These are phyloP conservation scores for Annulohypoxylon stygium DNA, from an alignment of 495 filamentous ascomycete species.

Conservation along the genomic window DNA sequence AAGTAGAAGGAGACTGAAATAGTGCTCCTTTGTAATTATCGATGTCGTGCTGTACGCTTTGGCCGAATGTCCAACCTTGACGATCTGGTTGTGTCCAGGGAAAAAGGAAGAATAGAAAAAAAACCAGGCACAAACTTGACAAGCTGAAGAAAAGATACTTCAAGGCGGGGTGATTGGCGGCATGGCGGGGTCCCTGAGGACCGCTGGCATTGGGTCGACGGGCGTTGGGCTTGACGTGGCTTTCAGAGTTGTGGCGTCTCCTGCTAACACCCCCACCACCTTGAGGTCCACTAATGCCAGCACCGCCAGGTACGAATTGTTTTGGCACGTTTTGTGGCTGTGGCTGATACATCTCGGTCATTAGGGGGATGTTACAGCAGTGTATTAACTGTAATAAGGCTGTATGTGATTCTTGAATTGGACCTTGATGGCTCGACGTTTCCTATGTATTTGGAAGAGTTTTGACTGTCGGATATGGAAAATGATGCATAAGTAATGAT, in stretches of 20 bases:
- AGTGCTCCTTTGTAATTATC: slow-evolving; percentile 49
- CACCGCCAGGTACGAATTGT: slow-evolving; percentile 9
- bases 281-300: not conserved
- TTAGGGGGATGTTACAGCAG: not conserved
- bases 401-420: not conserved
- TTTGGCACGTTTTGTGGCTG: slow-evolving; percentile 33
- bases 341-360: slow-evolving; percentile 39
- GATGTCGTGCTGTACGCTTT: slow-evolving; percentile 48
- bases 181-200: slow-evolving; percentile 40
- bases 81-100: slow-evolving; percentile 46
- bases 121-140: slow-evolving; percentile 42
- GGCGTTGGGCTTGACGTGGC: slow-evolving; percentile 42
- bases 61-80: slow-evolving; percentile 46
- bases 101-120: slow-evolving; percentile 50
- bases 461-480: not conserved
- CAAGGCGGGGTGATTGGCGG: slow-evolving; percentile 49
- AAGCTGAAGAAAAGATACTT: slow-evolving; percentile 50
- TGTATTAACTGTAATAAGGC: not conserved
- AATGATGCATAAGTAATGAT: slow-evolving; percentile 1
- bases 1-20: slow-evolving; percentile 49
- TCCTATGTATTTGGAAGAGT: not conserved
- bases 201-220: slow-evolving; percentile 35
- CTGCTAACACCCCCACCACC: slow-evolving; percentile 11
- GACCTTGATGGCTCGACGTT: not conserved
- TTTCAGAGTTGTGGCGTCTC: slow-evolving; percentile 25